These are phyloP conservation scores for Chondrostereum purpureum DNA, from an alignment of 1,284 basidiomycete genomes.

Conservation along the genomic window DNA sequence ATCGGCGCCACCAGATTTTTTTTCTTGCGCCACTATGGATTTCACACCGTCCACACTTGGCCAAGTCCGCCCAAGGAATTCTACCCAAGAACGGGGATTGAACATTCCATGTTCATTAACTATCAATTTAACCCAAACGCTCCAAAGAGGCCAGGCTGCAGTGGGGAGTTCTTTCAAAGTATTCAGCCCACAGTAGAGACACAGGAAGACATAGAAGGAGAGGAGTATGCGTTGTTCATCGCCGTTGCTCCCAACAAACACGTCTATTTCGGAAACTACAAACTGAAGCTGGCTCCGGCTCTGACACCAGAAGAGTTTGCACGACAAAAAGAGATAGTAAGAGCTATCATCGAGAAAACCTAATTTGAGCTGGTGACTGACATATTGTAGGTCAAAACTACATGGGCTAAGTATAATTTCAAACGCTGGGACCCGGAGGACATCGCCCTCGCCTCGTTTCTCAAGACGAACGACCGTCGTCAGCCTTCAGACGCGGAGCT, in stretches of 20 bases:
- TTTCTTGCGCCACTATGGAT: neutral
- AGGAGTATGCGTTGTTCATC: too few species aligned
- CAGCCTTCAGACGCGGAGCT: neutral
- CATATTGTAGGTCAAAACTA: neutral
- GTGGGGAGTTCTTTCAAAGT: neutral
- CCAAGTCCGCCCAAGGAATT: neutral
- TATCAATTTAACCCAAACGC: neutral
- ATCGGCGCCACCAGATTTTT: neutral
- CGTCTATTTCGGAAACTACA: neutral
- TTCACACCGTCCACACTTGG: neutral
- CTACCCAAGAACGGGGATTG: neutral
- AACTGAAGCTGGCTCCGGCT: neutral
- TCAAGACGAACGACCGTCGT: neutral
- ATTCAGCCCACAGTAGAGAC: neutral
- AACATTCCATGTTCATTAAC: neutral
- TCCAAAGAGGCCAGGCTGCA: neutral
- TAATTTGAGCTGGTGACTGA: neutral
- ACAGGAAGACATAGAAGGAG: neutral
- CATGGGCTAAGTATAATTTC: neutral
- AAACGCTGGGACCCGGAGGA: neutral
- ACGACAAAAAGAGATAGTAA: neutral
- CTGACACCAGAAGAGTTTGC: neutral
- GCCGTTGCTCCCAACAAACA: neutral
- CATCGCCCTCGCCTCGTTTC: neutral
- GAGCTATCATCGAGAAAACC: neutral